These are phyloP conservation scores for Urochloa ruziziensis DNA, from an alignment of 176 grass and related monocot genomes.

Conservation along the genomic window DNA sequence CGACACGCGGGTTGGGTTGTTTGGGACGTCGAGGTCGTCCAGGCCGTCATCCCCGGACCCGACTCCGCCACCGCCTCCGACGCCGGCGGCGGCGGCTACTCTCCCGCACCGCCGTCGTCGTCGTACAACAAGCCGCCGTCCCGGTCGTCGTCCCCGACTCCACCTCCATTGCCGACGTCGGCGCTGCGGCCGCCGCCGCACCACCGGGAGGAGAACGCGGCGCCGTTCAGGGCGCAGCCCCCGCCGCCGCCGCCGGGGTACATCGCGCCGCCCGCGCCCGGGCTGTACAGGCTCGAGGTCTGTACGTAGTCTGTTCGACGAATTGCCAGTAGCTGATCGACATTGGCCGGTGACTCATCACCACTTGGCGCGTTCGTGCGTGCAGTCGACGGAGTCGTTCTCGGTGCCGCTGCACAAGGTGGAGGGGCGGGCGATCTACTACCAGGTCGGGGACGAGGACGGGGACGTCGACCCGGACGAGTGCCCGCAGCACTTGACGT, in stretches of 20 bases:
- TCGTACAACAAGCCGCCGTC: conserved; percentile 16
- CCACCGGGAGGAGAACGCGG: neutral
- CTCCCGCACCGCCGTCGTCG: neutral
- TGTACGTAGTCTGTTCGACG: neutral
- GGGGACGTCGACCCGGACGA: conserved; percentile 35
- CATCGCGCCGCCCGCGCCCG: conserved; percentile 1
- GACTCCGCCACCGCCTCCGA: neutral
- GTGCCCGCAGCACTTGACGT: conserved; percentile 43
- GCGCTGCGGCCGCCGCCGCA: conserved; percentile 16
- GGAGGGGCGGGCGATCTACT: conserved; percentile 61
- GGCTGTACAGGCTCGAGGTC: conserved; percentile 49
- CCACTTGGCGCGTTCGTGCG: neutral
- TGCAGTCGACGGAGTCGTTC: conserved; percentile 58
- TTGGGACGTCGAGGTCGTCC: conserved; percentile 77
- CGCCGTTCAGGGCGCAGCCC: conserved; percentile 13
- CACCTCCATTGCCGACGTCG: conserved; percentile 14
- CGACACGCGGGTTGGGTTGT: conserved; percentile 63
- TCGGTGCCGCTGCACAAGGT: conserved; percentile 52
- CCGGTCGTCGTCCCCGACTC: conserved; percentile 1
- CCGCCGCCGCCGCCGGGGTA: conserved; percentile 27
- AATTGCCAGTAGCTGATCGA: too few species aligned
- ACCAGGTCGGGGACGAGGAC: conserved; percentile 47
- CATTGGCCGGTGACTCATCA: too few species aligned
- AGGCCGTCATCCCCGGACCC: conserved; percentile 9
- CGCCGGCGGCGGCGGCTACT: neutral